Evolutionary conservation across 169 alveolate genomes (phyloP), one percentile per base, ranked within the genome.

Genomic region (Cardiosporidium cionae): DNA sequence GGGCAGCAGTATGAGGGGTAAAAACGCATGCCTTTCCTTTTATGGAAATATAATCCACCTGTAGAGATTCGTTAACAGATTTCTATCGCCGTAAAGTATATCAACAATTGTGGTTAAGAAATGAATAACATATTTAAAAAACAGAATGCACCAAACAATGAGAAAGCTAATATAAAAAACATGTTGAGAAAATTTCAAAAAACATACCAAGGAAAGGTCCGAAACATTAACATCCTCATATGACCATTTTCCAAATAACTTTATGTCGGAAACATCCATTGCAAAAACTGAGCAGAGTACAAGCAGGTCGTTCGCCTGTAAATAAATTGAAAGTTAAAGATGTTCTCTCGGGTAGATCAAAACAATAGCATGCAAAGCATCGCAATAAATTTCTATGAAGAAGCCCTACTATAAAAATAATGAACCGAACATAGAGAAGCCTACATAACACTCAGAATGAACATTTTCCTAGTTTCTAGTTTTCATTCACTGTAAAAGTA

Each of bases 1-100:
- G 86, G 62, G 99, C 99, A 52, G 99, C 98, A 33, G 99, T 95
- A 93, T 94, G 98, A 27, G 99, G 99, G 34, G 97, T 91, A 87
- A 90, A 94, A 36, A 94, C 97, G 65, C 95, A 85, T n/a, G 98
- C 95, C 87, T 94, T 93, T 75, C 91, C 88, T 52, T 93, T 86
- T 70, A 95, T 91, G 74, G 98, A 97, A 80, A 81, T 67, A 83
- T 70, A 70, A 67, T 80, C 80, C 52, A 65, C 72, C 52, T 71
- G 72, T n/a, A 44, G 16, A 44, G 16, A 44, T 16, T 16, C 58
- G 16, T 44, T 44, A 16, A 44, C n/a, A 44, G 58, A 16, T 44
- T 44, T 16, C 16, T 16, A n/a, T 44, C 16, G 58, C 16, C 58
- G 58, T 16, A n/a, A 44, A 44, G 58, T n/a, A 44, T 44, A 44